phyloP scores from a whole-genome alignment of 1,284 basidiomycete species.

The Pseudozyma sp. region DNA sequence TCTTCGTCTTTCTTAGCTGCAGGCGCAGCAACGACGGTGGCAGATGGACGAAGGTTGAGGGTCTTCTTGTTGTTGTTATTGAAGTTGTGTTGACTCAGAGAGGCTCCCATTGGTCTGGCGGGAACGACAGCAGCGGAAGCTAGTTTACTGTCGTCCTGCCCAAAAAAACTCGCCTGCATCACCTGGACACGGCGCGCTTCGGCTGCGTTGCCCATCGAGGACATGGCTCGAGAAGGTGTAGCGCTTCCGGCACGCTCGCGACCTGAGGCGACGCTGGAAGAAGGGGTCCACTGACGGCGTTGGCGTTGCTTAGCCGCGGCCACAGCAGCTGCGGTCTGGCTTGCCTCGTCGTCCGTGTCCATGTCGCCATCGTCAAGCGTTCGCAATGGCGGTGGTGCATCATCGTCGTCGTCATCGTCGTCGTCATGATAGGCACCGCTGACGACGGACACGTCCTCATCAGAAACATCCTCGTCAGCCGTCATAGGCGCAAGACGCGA shows the following conservation, averaged over 20 bases:
- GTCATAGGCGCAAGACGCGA: constrained; percentile 39
- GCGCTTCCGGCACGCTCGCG: constrained; percentile 38
- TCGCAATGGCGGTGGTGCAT: constrained; percentile 48
- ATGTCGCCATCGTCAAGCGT: constrained; percentile 46
- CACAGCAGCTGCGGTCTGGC: constrained; percentile 30
- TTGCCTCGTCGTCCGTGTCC: constrained; percentile 42
- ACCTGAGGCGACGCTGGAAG: constrained; percentile 24
- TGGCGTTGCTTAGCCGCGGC: constrained; percentile 40
- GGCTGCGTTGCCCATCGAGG: constrained; percentile 44
- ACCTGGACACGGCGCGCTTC: constrained; percentile 65
- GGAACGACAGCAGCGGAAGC: constrained; percentile 57
- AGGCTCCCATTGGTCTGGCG: constrained; percentile 44
- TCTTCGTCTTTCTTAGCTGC: neutral
- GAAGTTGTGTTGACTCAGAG: constrained; percentile 12
- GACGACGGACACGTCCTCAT: constrained; percentile 21
- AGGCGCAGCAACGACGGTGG: constrained; percentile 1
- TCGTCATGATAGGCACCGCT: constrained; percentile 11
- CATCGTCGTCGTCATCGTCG: constrained; percentile 42
- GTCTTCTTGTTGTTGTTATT: constrained; percentile 12
- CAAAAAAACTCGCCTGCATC: constrained; percentile 69
- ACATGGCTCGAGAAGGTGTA: constrained; percentile 46
- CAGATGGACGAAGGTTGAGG: constrained; percentile 24
- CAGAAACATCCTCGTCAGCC: constrained; percentile 18
- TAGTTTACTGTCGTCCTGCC: constrained; percentile 57
- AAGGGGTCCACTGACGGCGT: constrained; percentile 40